Percentiles rank a stretch among this genome's conserved stretches.
Evolutionary conservation across 2,329 filamentous ascomycete genomes (phyloP).

Genomic region (Penicillium griseofulvum): DNA sequence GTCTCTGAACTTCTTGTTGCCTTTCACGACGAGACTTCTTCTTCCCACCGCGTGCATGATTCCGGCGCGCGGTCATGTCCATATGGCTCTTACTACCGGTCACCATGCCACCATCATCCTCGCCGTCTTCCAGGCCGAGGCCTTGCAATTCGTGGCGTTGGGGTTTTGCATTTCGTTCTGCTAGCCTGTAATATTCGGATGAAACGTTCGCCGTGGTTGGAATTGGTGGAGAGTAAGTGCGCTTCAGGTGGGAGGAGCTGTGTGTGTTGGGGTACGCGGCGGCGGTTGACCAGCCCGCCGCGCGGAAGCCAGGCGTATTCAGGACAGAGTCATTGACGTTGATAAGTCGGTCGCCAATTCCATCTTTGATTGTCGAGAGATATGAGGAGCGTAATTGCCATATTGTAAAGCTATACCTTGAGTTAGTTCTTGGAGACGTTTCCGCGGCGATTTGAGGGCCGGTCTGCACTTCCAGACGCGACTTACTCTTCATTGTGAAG

Average conservation of each 20-base stretch:
- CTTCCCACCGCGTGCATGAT: conserved; percentile 30
- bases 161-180: conserved; percentile 31
- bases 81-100: conserved; percentile 56
- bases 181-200: conserved; percentile 61
- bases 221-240: conserved; percentile 66
- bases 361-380: conserved; percentile 62
- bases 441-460: background rate
- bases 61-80: conserved; percentile 55
- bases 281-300: conserved; percentile 58
- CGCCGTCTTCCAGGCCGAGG: conserved; percentile 48
- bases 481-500: conserved; percentile 54
- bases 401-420: conserved; percentile 55
- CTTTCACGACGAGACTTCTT: conserved; percentile 37
- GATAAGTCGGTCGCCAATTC: conserved; percentile 64
- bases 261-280: conserved; percentile 34
- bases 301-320: conserved; percentile 63
- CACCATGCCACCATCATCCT: conserved; percentile 63
- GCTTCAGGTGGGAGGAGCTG: conserved; percentile 56
- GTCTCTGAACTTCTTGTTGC: conserved; percentile 52
- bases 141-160: conserved; percentile 27
- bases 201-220: conserved; percentile 57
- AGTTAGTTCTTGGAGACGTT: conserved; percentile 14
- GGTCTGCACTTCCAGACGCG: background rate
- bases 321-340: conserved; percentile 62
- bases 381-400: conserved; percentile 66